Base-by-base conservation (phyloP, 2,329 filamentous ascomycete genomes). In the Penicillium decumbens region DNA sequence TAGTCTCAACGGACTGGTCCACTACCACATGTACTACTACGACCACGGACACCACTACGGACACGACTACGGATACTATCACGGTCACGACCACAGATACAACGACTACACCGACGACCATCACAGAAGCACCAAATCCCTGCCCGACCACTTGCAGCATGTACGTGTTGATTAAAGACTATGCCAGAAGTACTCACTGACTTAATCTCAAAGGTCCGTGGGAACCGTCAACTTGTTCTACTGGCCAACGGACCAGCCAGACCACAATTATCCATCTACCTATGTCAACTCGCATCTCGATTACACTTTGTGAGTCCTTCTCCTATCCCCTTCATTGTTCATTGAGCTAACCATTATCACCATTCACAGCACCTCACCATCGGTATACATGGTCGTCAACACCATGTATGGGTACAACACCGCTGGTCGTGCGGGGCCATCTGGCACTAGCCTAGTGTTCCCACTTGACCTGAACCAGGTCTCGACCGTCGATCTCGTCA, bases 91-190 rank as follows among this genome's bases (percentile, higher is more conserved):
- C 32, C 7, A 47, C 45, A 24, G 25, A 29, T 23, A 32, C 30
- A 32, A n/a, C 18, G 3, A 35, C 32, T 9, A 45, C 50, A 37
- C 50, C 50, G 25, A 53, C 53, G 6, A 53, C 53, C 24, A 55
- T 55, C 24, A 55, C 53, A 12, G 37, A 28, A 20, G 32, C 50
- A 18, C 53, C 53, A 27, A 55, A 55, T 37, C 53, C 53, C 39
- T 55, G 53, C 24, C 53, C 53, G 24, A 55, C 53, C 10, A 50
- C 46, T 18, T 55, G 53, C 45, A 55, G 32, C 47, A 55, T 55
- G 53, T 55, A 46, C 7, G 32, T 35, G 18, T 20, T 35, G n/a
- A 35, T 9, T 6, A 18, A 18, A 35, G 4, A 35, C 4, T 15
- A 20, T 9, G 15, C 3, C 32, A 3, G 32, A 35, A 35, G 8